These are phyloP conservation scores for Eremochloa ophiuroides DNA, from an alignment of 176 grass and related monocot species.

Conservation along the genomic window DNA sequence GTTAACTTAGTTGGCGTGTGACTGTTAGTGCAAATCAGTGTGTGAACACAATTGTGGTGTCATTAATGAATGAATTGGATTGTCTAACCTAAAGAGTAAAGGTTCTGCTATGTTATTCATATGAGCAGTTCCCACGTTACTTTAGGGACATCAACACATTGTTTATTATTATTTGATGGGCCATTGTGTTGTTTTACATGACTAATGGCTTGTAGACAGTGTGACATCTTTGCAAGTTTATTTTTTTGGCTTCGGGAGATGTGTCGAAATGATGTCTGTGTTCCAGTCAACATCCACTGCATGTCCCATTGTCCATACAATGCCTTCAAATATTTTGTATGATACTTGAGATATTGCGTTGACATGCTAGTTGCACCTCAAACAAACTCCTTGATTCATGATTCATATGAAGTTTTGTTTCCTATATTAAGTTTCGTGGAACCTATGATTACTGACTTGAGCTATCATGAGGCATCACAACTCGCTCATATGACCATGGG, in stretches of 20 bases:
- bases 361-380: neutral
- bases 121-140: conserved; percentile 11
- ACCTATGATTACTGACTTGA: neutral
- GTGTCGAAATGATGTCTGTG: neutral
- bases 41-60: no score
- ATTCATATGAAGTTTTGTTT: neutral
- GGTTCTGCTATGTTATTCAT: conserved; percentile 4
- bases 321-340: neutral
- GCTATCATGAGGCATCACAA: neutral
- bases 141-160: conserved; percentile 29
- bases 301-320: neutral
- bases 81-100: conserved; percentile 39
- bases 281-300: neutral
- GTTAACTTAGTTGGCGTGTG: neutral
- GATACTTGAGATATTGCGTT: neutral
- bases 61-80: neutral
- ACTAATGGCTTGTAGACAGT: neutral
- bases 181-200: neutral
- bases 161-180: neutral
- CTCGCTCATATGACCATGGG: neutral
- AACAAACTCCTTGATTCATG: neutral
- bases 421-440: neutral
- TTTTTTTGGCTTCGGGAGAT: neutral
- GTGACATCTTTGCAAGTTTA: neutral
- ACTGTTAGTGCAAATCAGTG: neutral